phyloP scores from a whole-genome alignment of 139 green algal genomes.

The Axilococcus clingmanii region DNA sequence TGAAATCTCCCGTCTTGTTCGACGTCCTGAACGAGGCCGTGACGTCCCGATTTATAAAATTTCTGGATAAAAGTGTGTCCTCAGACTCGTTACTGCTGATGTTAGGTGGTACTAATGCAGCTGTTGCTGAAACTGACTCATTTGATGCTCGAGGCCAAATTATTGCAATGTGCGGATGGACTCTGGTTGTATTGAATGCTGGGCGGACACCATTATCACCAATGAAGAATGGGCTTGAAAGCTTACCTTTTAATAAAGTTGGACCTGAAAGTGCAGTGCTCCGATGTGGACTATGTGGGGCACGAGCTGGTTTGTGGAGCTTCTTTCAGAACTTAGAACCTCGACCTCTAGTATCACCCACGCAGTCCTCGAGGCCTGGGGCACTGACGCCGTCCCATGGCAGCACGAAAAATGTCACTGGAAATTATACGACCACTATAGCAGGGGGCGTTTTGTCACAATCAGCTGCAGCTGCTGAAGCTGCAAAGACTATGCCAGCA shows the following conservation, averaged over 20 bases:
- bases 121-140: neutral
- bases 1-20: too few relatives aligned
- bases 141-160: slow-evolving; percentile 10
- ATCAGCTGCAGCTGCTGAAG: too few relatives aligned
- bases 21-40: too few relatives aligned
- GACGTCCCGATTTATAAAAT: too few relatives aligned
- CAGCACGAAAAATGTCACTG: neutral
- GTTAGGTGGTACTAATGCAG: too few relatives aligned
- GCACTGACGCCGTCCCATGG: neutral
- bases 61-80: too few relatives aligned
- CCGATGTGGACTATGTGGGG: slow-evolving; percentile 33
- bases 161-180: slow-evolving; percentile 40
- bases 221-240: neutral
- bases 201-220: too few relatives aligned
- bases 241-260: neutral
- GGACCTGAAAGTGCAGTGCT: slow-evolving; percentile 21
- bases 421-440: slow-evolving; percentile 6
- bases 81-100: too few relatives aligned
- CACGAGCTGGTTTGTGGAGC: slow-evolving; percentile 31
- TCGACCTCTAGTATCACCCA: neutral
- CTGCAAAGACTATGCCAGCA: too few relatives aligned
- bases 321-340: slow-evolving; percentile 24
- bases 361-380: neutral
- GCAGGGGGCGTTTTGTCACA: neutral
- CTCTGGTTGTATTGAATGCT: slow-evolving; percentile 11